These are phyloP conservation scores for Neocucurbitaria cava DNA, from an alignment of 2,329 filamentous ascomycete genomes.

Conservation along the genomic window DNA sequence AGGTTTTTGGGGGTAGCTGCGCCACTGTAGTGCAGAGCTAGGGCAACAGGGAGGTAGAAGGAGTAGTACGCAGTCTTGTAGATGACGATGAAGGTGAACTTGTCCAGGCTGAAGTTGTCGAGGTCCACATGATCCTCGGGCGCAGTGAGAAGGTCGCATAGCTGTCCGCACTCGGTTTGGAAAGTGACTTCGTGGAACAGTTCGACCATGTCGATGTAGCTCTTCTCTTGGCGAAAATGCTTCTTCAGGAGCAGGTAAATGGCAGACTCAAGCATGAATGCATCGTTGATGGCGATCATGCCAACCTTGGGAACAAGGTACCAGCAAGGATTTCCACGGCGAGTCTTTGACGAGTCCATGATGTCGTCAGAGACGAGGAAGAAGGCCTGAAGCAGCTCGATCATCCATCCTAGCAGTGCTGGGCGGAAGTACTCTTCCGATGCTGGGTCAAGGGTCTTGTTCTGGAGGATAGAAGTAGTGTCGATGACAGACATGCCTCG, in stretches of 20 bases:
- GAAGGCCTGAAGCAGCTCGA: constrained; percentile 97
- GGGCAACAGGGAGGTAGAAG: constrained; percentile 95
- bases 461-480: constrained; percentile 80
- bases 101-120: constrained; percentile 92
- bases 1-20: constrained; percentile 88
- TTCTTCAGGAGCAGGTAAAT: constrained; percentile 95
- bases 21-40: constrained; percentile 85
- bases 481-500: constrained; percentile 98
- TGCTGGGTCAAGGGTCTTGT: constrained; percentile 73
- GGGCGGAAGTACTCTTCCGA: constrained; percentile 80
- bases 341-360: constrained; percentile 96
- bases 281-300: constrained; percentile 97
- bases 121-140: constrained; percentile 94
- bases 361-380: constrained; percentile 99
- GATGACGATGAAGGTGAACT: constrained; percentile 98
- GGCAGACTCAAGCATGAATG: constrained; percentile 89
- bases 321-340: constrained; percentile 95
- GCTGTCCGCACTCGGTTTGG: constrained; percentile 95
- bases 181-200: constrained; percentile 94
- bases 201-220: constrained; percentile 91
- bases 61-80: constrained; percentile 99
- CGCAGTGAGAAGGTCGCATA: constrained; percentile 92
- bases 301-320: constrained; percentile 89
- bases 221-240: constrained; percentile 85
- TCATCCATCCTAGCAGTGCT: constrained; percentile 93